Percentiles rank a stretch among this genome's conserved stretches.
These are phyloP conservation scores for Smallanthus sonchifolius DNA, from an alignment of 129 eudicot genomes.

Conservation along the genomic window DNA sequence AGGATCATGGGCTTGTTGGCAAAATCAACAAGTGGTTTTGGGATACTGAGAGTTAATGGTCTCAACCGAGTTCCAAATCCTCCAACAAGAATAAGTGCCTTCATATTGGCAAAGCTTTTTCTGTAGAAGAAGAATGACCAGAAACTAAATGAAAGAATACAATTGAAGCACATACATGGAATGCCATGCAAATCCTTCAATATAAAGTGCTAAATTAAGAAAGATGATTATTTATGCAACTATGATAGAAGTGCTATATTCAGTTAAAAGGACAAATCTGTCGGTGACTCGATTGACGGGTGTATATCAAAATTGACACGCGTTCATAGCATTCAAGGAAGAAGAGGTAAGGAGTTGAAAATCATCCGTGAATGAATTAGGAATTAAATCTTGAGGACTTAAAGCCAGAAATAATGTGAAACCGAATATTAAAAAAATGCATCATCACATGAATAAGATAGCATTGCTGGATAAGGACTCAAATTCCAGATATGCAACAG, in stretches of 20 bases:
- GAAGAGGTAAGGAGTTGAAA: constrained; percentile 22
- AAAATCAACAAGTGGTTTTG: constrained; percentile 96
- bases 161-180: constrained; percentile 5
- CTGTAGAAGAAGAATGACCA: constrained; percentile 24
- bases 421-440: constrained; percentile 5
- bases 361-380: neutral
- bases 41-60: constrained; percentile 84
- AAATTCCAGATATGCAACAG: constrained; percentile 39
- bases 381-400: constrained; percentile 19
- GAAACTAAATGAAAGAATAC: constrained; percentile 25
- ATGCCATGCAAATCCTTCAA: constrained; percentile 12
- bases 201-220: constrained; percentile 36
- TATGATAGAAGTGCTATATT: constrained; percentile 15
- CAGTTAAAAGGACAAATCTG: constrained; percentile 19
- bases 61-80: constrained; percentile 97
- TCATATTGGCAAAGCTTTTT: constrained; percentile 48
- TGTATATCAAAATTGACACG: constrained; percentile 33
- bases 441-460: constrained; percentile 18
- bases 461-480: constrained; percentile 25
- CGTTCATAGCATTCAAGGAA: constrained; percentile 21
- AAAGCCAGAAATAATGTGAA: constrained; percentile 16
- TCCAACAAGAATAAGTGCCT: constrained; percentile 99
- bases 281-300: constrained; percentile 31
- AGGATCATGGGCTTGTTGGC: constrained; percentile 98
- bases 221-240: constrained; percentile 37